Evolutionary conservation across 1,284 basidiomycete species (phyloP), one percentile per base, ranked within the genome.

Genomic region (Fomitopsis betulina): DNA sequence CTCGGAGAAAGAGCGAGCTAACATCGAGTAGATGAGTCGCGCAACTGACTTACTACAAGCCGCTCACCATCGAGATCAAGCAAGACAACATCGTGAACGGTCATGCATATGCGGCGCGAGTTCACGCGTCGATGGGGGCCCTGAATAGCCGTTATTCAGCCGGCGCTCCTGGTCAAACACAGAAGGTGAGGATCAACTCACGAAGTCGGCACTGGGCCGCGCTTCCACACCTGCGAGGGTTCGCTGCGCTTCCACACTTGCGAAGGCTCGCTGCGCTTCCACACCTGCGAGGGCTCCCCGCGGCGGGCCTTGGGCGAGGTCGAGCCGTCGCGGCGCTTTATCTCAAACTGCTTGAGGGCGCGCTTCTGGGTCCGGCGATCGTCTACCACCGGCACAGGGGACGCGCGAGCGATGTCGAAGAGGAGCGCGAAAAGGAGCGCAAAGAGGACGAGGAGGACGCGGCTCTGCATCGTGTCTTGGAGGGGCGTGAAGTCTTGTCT

Each of bases 251-350:
- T 47, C 45, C 25, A 27, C 12, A 47, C 45, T 21, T 47, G 45
- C 25, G 49, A 51, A 7, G 47, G 32, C 47, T 50, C 47, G 12
- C 27, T 30, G 3, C 30, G 47, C 32, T 35, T 50, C 47, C 47
- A 32, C 30, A 35, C 32, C 15, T 33, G 13, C 25, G 47, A 50
- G 32, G 49, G 73, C 76, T 83, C 32, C 83, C 84, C 0, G 76
- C 89, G 49, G 74, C 5, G 87, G n/a, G 50, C 19, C 53, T 56
- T 37, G 25, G 61, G 52, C n/a, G 63, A 62, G 56, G 54, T 63
- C 54, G 60, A 57, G 35, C 57, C 59, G 19, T 68, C 70, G 50
- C 67, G 68, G 50, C 73, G 71, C 63, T 67, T 70, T 53, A 70
- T 63, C 60, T 71, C 65, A 62, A 66, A 70, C 66, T 77, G 75